Evolutionary conservation across 78 protist species (phyloP).

Genomic region (Isochrysis galbana): DNA sequence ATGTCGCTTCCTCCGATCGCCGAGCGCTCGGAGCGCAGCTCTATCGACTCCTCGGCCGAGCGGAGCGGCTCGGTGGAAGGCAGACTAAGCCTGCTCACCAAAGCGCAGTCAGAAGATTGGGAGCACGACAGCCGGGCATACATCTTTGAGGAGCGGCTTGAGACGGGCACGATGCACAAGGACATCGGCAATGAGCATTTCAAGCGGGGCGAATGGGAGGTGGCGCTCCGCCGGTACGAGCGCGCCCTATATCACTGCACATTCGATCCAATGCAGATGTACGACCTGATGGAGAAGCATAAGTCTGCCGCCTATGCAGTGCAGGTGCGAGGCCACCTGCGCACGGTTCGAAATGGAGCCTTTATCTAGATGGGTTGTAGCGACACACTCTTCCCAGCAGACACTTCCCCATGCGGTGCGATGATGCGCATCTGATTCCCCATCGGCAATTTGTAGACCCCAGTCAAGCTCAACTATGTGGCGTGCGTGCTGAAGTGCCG

Average conservation of each 20-base stretch:
- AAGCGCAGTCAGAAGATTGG: not conserved
- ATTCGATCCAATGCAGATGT: conserved; percentile 4
- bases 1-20: no score
- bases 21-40: no score
- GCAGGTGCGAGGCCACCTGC: no score
- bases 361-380: no score
- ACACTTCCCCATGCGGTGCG: no score
- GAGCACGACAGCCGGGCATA: not conserved
- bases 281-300: not conserved
- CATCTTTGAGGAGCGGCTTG: not conserved
- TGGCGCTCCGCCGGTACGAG: conserved; percentile 8
- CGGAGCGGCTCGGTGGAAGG: no score
- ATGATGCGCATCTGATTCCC: no score
- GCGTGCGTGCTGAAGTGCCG: not conserved
- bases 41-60: no score
- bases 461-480: not conserved
- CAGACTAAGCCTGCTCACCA: no score
- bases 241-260: not conserved
- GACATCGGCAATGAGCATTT: not conserved
- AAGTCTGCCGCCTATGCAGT: not conserved
- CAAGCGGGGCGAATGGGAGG: not conserved
- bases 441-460: no score
- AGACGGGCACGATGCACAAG: not conserved
- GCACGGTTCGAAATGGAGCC: no score
- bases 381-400: no score